phyloP scores from a whole-genome alignment of 257 asterid genomes.

The Schizonepeta tenuifolia region DNA sequence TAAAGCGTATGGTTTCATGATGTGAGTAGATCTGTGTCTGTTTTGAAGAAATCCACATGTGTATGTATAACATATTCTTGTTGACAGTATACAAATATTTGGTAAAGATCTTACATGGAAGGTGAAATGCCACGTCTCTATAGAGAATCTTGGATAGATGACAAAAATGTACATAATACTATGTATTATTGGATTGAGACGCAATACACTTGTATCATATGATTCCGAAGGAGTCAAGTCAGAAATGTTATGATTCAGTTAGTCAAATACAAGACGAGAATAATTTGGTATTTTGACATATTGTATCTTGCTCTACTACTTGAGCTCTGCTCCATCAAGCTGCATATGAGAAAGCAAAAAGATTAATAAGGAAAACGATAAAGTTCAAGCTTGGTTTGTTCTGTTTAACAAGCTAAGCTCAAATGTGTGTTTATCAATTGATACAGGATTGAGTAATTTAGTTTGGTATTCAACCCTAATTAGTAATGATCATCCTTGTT shows the following conservation, averaged over 20 bases:
- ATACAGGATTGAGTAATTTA: not conserved
- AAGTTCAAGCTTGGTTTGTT: not conserved
- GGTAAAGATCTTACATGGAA: conserved; percentile 8
- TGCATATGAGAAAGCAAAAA: not conserved
- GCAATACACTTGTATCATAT: not conserved
- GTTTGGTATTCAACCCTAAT: not conserved
- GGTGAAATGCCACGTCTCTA: not conserved
- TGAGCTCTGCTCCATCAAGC: not conserved
- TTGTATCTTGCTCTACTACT: not conserved
- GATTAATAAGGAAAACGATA: not conserved
- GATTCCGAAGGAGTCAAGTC: not conserved
- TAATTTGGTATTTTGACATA: not conserved
- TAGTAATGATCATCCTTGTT: too few species aligned
- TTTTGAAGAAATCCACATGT: not conserved
- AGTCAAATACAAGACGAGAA: not conserved
- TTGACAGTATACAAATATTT: not conserved
- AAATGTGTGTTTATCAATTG: not conserved
- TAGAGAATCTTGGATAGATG: conserved; percentile 18
- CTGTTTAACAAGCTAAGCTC: not conserved
- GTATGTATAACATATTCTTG: not conserved
- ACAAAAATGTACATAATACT: not conserved
- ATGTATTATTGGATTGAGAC: not conserved
- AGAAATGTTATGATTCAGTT: not conserved
- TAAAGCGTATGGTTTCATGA: not conserved
- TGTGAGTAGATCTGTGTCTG: not conserved